phyloP scores from a whole-genome alignment of 2,329 filamentous ascomycete species.

The Aspergillus pseudoviridinutans region DNA sequence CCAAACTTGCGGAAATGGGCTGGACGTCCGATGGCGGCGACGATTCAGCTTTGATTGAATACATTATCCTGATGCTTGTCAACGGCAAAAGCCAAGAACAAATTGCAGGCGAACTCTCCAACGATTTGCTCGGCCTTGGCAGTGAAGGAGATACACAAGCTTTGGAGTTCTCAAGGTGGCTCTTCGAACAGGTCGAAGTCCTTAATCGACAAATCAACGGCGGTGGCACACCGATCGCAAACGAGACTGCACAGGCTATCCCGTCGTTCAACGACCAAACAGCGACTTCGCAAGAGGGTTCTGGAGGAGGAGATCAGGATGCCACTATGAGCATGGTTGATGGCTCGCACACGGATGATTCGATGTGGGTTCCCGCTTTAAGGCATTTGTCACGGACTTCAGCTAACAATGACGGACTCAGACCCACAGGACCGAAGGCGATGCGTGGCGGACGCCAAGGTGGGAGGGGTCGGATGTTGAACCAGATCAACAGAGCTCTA shows the following conservation, averaged over 20 bases:
- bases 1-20: constrained; percentile 87
- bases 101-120: constrained; percentile 81
- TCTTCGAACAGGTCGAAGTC: constrained; percentile 79
- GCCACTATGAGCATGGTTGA: constrained; percentile 76
- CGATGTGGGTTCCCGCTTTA: constrained; percentile 30
- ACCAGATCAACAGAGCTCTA: constrained; percentile 78
- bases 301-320: constrained; percentile 52
- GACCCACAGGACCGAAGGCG: constrained; percentile 89
- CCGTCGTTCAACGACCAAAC: constrained; percentile 34
- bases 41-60: constrained; percentile 84
- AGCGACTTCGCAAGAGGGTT: constrained; percentile 10
- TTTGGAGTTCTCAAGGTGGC: constrained; percentile 80
- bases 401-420: constrained; percentile 46
- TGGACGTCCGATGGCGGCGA: constrained; percentile 80
- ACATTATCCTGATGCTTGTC: constrained; percentile 94
- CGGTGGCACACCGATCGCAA: constrained; percentile 28
- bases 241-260: constrained; percentile 26
- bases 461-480: constrained; percentile 74
- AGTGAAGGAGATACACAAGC: constrained; percentile 74
- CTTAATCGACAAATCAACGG: constrained; percentile 63
- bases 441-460: constrained; percentile 74
- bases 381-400: constrained; percentile 1
- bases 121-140: constrained; percentile 76
- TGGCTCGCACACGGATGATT: constrained; percentile 35
- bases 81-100: constrained; percentile 92